Evolutionary conservation across 257 asterid species (phyloP).

Genomic region (Solanum pimpinellifolium): DNA sequence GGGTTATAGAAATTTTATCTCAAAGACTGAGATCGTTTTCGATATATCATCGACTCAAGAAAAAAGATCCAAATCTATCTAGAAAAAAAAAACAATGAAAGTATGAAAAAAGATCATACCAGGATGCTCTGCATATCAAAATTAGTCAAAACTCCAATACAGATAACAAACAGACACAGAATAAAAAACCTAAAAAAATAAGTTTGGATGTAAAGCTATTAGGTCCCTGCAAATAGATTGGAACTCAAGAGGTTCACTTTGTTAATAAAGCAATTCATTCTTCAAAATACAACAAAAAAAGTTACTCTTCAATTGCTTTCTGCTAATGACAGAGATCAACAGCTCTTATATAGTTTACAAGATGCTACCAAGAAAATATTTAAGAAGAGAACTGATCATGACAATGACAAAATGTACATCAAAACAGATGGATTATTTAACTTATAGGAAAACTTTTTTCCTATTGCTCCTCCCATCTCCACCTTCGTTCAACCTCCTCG

Average conservation of each 20-base stretch:
- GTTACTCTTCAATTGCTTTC: neutral
- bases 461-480: slow-evolving; percentile 70
- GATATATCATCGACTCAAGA: neutral
- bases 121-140: neutral
- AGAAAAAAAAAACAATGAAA: neutral
- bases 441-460: neutral
- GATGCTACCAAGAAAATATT: neutral
- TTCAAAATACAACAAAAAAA: neutral
- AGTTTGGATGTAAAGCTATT: neutral
- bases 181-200: neutral
- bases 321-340: neutral
- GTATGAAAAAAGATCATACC: neutral
- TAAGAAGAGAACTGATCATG: neutral
- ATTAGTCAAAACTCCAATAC: neutral
- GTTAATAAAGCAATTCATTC: neutral
- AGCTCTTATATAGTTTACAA: neutral
- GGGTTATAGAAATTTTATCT: neutral
- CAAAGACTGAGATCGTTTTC: neutral
- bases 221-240: neutral
- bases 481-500: slow-evolving; percentile 64
- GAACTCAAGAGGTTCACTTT: neutral
- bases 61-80: too few relatives aligned
- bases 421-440: neutral
- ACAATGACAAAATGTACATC: neutral
- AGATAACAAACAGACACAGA: neutral